phyloP scores from a whole-genome alignment of 495 filamentous ascomycete species.

The Trichodelitschia bisporula region DNA sequence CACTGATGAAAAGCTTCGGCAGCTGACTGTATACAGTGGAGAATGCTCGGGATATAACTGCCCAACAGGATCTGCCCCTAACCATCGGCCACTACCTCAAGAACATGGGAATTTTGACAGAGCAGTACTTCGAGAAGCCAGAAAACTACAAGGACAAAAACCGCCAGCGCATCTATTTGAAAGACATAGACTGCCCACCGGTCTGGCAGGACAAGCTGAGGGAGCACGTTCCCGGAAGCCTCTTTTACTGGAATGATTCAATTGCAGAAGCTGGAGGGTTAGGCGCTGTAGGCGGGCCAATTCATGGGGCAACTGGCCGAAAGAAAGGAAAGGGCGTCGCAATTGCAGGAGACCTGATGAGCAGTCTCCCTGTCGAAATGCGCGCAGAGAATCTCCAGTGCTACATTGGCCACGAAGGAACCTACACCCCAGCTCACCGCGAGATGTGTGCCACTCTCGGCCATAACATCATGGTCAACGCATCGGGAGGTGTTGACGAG shows the following conservation, averaged over 20 bases:
- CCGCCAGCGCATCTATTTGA: conserved; percentile 72
- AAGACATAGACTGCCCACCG: conserved; percentile 79
- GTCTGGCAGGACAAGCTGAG: conserved; percentile 62
- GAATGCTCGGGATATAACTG: conserved; percentile 48
- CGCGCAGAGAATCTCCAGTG: conserved; percentile 93
- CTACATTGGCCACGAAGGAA: conserved; percentile 93
- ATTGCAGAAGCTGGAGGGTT: conserved; percentile 30
- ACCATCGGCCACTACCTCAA: conserved; percentile 72
- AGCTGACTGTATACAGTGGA: conserved; percentile 20
- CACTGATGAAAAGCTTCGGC: background rate
- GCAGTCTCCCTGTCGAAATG: conserved; percentile 61
- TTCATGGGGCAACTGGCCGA: conserved; percentile 9
- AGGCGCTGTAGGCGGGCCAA: conserved; percentile 17
- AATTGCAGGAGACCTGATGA: conserved; percentile 75
- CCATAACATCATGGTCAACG: conserved; percentile 94
- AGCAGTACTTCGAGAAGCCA: conserved; percentile 35
- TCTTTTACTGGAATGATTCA: conserved; percentile 74
- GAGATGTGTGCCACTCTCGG: conserved; percentile 95
- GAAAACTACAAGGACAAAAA: conserved; percentile 41
- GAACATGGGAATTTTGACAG: conserved; percentile 51
- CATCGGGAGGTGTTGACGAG: conserved; percentile 30
- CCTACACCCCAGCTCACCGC: conserved; percentile 83
- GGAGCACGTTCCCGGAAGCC: conserved; percentile 43
- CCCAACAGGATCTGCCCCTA: conserved; percentile 44
- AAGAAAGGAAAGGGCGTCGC: conserved; percentile 26